phyloP scores from a whole-genome alignment of 495 filamentous ascomycete species.

The Penicillium samsonianum region DNA sequence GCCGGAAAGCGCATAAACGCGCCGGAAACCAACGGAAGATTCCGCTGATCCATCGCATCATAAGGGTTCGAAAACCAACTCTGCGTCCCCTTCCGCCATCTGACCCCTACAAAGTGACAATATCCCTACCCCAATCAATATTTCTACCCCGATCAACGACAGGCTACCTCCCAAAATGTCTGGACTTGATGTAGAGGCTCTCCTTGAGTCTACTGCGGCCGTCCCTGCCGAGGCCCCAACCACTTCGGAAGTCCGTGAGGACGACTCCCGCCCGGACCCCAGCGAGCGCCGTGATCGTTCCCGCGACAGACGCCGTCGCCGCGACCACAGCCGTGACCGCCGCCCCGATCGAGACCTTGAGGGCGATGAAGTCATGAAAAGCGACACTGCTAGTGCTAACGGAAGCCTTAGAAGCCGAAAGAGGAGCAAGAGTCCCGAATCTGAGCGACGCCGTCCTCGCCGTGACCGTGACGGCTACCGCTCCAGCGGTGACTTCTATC shows the following conservation, averaged over 20 bases:
- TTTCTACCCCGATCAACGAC: slow-evolving; percentile 17
- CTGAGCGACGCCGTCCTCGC: slow-evolving; percentile 75
- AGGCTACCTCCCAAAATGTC: slow-evolving; percentile 61
- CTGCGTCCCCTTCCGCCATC: slow-evolving; percentile 35
- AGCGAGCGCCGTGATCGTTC: slow-evolving; percentile 56
- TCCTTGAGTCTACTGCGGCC: slow-evolving; percentile 81
- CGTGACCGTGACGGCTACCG: slow-evolving; percentile 72
- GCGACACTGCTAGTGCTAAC: slow-evolving; percentile 79
- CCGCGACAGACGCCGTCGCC: slow-evolving; percentile 59
- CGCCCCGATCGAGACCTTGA: slow-evolving; percentile 58
- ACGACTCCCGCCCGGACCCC: slow-evolving; percentile 57
- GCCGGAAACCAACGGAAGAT: neutral
- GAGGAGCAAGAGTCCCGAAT: slow-evolving; percentile 78
- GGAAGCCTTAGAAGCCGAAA: slow-evolving; percentile 82
- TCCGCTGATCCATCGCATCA: neutral
- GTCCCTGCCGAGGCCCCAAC: slow-evolving; percentile 56
- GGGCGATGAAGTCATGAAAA: slow-evolving; percentile 67
- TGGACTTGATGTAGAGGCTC: slow-evolving; percentile 88
- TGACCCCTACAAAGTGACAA: slow-evolving; percentile 53
- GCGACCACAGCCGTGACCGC: slow-evolving; percentile 66
- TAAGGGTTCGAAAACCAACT: slow-evolving; percentile 45
- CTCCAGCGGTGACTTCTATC: slow-evolving; percentile 71
- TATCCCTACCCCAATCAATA: slow-evolving; percentile 29
- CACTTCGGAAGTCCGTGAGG: slow-evolving; percentile 58
- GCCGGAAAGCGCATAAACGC: neutral